A percentile compares a stretch with the other conserved stretches of the same genome.
Evolutionary conservation across 208 protist species (phyloP).

Genomic region (Leishmania martiniquensis): DNA sequence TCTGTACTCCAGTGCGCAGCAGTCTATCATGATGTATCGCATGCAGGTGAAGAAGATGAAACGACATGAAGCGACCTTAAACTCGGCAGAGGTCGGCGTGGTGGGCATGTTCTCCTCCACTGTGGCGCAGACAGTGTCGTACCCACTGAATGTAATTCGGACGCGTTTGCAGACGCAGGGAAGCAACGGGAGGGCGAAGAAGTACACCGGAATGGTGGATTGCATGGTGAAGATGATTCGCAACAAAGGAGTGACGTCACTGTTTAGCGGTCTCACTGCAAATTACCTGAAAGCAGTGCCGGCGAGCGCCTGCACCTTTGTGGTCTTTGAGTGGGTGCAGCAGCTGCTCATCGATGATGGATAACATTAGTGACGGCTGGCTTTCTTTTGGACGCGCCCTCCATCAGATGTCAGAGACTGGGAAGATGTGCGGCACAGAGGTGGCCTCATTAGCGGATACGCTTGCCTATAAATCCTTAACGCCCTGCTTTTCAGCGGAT

Average conservation of each 20-base stretch:
- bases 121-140: constrained; percentile 88
- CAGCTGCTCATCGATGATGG: constrained; percentile 66
- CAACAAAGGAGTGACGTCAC: constrained; percentile 69
- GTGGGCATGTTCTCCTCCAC: constrained; percentile 83
- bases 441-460: neutral
- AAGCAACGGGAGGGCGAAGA: constrained; percentile 70
- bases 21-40: constrained; percentile 85
- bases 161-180: constrained; percentile 91
- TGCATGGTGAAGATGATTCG: constrained; percentile 87
- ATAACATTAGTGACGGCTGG: no score
- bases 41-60: constrained; percentile 64
- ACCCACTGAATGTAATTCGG: constrained; percentile 91
- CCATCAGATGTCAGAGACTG: no score
- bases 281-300: constrained; percentile 92
- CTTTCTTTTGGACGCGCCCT: no score
- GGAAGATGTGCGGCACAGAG: no score
- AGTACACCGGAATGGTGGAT: constrained; percentile 88
- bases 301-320: constrained; percentile 84
- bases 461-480: neutral
- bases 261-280: constrained; percentile 89
- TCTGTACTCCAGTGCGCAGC: constrained; percentile 86
- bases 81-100: constrained; percentile 63
- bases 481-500: neutral
- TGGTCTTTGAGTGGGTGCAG: constrained; percentile 87
- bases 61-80: constrained; percentile 72